phyloP scores from a whole-genome alignment of 2,329 filamentous ascomycete genomes.

The Epichloe festucae region DNA sequence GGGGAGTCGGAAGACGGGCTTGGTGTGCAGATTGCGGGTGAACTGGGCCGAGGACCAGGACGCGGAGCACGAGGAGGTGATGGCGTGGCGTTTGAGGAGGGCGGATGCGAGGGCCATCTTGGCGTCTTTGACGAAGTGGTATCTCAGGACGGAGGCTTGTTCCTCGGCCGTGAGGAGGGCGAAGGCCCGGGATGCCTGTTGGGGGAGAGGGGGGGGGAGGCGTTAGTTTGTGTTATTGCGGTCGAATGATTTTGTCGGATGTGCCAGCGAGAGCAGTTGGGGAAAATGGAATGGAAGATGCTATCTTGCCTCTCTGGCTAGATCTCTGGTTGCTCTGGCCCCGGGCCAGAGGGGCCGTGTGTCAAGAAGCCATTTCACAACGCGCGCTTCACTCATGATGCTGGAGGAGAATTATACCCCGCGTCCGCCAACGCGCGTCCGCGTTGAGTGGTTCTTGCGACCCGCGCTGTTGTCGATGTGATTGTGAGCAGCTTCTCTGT shows the following conservation, averaged over 20 bases:
- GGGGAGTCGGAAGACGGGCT: slow-evolving; percentile 39
- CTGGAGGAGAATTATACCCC: neutral
- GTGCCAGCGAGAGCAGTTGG: neutral
- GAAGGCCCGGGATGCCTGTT: slow-evolving; percentile 40
- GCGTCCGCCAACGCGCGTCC: no score
- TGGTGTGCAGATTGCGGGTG: slow-evolving; percentile 40
- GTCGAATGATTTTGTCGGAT: no score
- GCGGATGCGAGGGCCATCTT: slow-evolving; percentile 62
- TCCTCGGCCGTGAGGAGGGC: slow-evolving; percentile 41
- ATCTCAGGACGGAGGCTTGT: slow-evolving; percentile 42
- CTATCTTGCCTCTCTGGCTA: slow-evolving; percentile 30
- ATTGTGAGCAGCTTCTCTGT: no score
- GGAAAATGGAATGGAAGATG: neutral
- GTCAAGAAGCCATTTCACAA: slow-evolving; percentile 51
- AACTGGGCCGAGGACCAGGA: slow-evolving; percentile 48
- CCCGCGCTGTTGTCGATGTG: no score
- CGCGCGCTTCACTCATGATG: slow-evolving; percentile 14
- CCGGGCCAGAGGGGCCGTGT: slow-evolving; percentile 45
- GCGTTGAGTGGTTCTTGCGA: no score
- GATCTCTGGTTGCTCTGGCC: slow-evolving; percentile 34
- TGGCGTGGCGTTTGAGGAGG: slow-evolving; percentile 59
- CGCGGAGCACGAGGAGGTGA: slow-evolving; percentile 43
- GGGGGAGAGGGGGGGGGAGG: neutral
- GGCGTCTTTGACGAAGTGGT: slow-evolving; percentile 57
- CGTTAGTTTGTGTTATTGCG: neutral